phyloP scores from a whole-genome alignment of 2,329 filamentous ascomycete species.

The Diaporthe velutina region DNA sequence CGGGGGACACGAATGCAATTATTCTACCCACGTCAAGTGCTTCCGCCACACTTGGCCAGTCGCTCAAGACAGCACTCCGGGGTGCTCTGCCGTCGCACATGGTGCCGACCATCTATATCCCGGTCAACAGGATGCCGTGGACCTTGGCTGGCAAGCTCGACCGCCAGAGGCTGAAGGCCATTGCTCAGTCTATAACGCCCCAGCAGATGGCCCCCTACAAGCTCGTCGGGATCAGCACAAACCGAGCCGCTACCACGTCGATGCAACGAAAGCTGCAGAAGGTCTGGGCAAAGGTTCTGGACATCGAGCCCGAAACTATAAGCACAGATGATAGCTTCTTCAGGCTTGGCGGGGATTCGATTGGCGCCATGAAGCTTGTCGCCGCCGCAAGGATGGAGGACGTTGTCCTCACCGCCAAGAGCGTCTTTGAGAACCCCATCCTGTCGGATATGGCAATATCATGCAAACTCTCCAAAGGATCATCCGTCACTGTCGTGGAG shows the following conservation, averaged over 20 bases:
- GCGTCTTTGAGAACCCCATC: background rate
- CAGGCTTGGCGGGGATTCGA: conserved; percentile 47
- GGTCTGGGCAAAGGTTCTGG: conserved; percentile 1
- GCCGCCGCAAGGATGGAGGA: conserved; percentile 30
- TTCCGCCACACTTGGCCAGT: background rate
- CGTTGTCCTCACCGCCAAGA: background rate
- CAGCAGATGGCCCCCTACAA: conserved; percentile 4
- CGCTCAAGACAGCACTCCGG: conserved; percentile 7
- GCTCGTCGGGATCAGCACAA: conserved; percentile 3
- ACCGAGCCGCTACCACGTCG: background rate
- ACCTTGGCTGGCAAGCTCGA: conserved; percentile 13
- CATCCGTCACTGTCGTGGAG: background rate
- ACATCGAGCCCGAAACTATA: conserved; percentile 23
- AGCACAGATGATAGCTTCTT: conserved; percentile 45
- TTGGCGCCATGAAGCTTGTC: conserved; percentile 45
- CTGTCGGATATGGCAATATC: conserved; percentile 9
- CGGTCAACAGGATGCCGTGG: conserved; percentile 20
- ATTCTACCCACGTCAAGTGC: background rate
- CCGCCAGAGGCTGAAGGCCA: conserved; percentile 13
- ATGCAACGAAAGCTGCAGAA: conserved; percentile 4
- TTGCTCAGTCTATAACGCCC: background rate
- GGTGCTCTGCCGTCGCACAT: conserved; percentile 10
- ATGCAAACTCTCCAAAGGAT: background rate
- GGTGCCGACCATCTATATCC: conserved; percentile 18
- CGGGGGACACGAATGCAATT: background rate